Conservation (phyloP, 1,284 basidiomycete species). For the Ceratobasidium sp. region DNA sequence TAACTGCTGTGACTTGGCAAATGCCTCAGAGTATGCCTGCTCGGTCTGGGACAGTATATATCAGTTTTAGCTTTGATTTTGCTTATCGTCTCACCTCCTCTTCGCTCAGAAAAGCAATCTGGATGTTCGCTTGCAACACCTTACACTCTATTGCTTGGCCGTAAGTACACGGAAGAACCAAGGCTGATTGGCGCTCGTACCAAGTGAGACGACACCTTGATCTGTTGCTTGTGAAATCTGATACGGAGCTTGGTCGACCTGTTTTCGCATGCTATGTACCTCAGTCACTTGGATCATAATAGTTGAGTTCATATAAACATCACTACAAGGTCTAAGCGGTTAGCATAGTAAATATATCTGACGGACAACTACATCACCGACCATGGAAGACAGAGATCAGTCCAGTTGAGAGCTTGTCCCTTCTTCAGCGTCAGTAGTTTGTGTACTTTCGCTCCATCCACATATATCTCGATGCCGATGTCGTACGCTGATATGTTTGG, state of each 20-base stretch:
- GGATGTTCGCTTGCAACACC: neutral
- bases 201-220: neutral
- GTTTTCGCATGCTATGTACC: constrained; percentile 1
- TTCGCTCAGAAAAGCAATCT: neutral
- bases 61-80: neutral
- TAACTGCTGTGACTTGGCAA: neutral
- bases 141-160: too few relatives aligned
- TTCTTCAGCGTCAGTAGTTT: neutral
- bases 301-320: neutral
- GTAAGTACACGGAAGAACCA: too few relatives aligned
- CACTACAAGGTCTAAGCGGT: too few relatives aligned
- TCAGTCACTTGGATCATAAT: neutral
- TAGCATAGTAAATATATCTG: too few relatives aligned
- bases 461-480: neutral
- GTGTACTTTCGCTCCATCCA: neutral
- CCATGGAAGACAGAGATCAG: neutral
- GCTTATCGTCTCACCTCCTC: neutral
- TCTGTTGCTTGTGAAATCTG: neutral
- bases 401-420: neutral
- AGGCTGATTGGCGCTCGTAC: too few relatives aligned
- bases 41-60: neutral
- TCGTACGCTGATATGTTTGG: neutral
- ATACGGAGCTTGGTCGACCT: neutral
- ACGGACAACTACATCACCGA: neutral
- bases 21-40: neutral